Evolutionary conservation across 208 protist species (phyloP).

Genomic region (Leishmania amazonensis): DNA sequence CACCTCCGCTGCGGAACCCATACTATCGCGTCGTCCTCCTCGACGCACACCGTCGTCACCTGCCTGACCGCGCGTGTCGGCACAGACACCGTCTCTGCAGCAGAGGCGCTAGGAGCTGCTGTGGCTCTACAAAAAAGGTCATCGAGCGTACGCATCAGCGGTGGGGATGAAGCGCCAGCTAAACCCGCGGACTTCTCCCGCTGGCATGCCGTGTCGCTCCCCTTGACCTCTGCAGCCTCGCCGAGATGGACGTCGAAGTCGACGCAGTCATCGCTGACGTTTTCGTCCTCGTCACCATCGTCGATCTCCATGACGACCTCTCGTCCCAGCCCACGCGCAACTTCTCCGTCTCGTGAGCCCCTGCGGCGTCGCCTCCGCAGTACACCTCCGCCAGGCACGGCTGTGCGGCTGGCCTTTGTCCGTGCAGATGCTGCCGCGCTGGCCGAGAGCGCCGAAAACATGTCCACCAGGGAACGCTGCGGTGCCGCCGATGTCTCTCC

Average conservation of each 20-base stretch:
- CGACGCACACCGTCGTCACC: not conserved
- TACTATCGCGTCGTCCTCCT: not conserved
- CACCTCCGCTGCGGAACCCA: not conserved
- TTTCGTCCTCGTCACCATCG: not conserved
- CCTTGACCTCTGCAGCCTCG: not conserved
- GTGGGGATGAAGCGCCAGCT: not conserved
- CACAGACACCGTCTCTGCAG: not conserved
- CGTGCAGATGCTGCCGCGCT: not conserved
- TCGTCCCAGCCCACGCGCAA: not conserved
- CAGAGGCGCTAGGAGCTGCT: not conserved
- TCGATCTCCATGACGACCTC: slow-evolving; percentile 2
- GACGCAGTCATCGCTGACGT: slow-evolving; percentile 1
- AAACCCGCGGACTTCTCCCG: not conserved
- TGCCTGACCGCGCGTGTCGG: not conserved
- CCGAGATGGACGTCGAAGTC: not conserved
- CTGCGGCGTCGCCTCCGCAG: slow-evolving; percentile 5
- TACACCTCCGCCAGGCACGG: not conserved
- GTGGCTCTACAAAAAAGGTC: not conserved
- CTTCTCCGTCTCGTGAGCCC: not conserved
- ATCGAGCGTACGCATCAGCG: not conserved
- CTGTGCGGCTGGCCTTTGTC: not conserved
- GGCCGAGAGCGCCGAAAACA: slow-evolving; percentile 27
- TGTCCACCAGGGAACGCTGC: slow-evolving; percentile 21
- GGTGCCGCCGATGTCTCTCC: not conserved
- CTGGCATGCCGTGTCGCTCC: not conserved